Evolutionary conservation across 2,329 filamentous ascomycete species (phyloP).

Genomic region (Epicoccum nigrum): DNA sequence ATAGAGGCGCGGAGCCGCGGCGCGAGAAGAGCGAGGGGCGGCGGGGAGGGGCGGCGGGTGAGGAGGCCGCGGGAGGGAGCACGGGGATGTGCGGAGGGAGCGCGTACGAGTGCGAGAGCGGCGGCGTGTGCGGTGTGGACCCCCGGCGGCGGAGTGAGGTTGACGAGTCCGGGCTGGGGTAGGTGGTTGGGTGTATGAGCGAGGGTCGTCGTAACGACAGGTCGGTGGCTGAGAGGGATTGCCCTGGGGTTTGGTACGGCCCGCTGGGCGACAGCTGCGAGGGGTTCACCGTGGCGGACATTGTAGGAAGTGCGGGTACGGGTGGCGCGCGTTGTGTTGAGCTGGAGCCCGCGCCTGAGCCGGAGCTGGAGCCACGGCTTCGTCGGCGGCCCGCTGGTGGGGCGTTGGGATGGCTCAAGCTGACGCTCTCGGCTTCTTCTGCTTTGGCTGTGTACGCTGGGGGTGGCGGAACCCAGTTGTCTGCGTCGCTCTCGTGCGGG

Average conservation of each 20-base stretch:
- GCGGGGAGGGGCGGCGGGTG: not conserved
- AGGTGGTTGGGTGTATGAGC: conserved; percentile 44
- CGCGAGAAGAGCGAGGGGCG: conserved; percentile 24
- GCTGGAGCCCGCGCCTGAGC: not conserved
- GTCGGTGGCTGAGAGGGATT: conserved; percentile 34
- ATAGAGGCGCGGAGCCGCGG: conserved; percentile 21
- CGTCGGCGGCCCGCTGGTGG: conserved; percentile 28
- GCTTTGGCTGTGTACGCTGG: conserved; percentile 75
- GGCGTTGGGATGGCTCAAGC: conserved; percentile 43
- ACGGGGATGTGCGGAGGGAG: conserved; percentile 4
- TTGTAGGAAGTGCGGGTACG: conserved; percentile 27
- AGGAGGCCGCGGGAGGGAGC: conserved; percentile 4
- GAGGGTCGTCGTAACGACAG: conserved; percentile 36
- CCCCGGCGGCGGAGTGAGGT: conserved; percentile 28
- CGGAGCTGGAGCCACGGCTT: conserved; percentile 11
- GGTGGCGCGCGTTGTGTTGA: conserved; percentile 14
- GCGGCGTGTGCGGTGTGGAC: conserved; percentile 26
- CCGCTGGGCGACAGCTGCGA: conserved; percentile 24
- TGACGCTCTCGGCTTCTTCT: conserved; percentile 47
- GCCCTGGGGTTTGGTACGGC: conserved; percentile 28
- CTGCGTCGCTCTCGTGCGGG: conserved; percentile 84
- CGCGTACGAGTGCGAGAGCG: conserved; percentile 2
- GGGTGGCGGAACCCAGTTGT: conserved; percentile 86
- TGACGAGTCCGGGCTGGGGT: conserved; percentile 36
- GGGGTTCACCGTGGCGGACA: conserved; percentile 30